phyloP scores from a whole-genome alignment of 495 filamentous ascomycete species.

The Lasiosphaeria miniovina region DNA sequence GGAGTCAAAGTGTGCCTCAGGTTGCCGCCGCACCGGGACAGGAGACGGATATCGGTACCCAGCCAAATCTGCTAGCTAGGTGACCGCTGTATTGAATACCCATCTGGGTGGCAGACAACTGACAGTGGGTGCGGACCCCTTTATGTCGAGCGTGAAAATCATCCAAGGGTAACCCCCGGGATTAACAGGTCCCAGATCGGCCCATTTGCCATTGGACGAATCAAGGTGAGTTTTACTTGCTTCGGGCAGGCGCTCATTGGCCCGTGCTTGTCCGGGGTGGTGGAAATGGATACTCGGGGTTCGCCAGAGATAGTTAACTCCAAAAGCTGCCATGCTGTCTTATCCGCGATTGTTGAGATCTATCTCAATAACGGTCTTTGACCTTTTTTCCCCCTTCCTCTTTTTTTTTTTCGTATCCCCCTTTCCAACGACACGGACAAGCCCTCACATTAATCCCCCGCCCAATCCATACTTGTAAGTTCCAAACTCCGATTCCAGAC shows the following conservation, averaged over 20 bases:
- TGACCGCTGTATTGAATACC: too few relatives aligned
- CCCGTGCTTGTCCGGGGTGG: background rate
- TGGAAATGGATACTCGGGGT: conserved; percentile 1
- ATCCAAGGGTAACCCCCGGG: too few relatives aligned
- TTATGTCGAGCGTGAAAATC: too few relatives aligned
- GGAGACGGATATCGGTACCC: too few relatives aligned
- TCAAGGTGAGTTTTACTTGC: conserved; percentile 7
- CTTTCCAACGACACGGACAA: background rate
- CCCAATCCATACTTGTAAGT: background rate
- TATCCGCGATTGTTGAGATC: conserved; percentile 1
- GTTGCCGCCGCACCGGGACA: too few relatives aligned
- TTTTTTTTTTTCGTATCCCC: background rate
- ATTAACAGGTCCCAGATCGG: background rate
- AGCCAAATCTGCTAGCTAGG: too few relatives aligned
- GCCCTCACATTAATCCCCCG: background rate
- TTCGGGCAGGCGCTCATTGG: conserved; percentile 1
- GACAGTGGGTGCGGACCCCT: too few relatives aligned
- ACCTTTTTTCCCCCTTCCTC: background rate
- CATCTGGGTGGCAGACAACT: too few relatives aligned
- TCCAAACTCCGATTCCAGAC: background rate
- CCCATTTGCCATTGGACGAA: conserved; percentile 13
- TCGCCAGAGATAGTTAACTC: background rate
- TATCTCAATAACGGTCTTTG: background rate
- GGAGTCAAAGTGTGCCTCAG: too few relatives aligned
- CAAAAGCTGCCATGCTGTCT: background rate